A percentile compares a stretch with the other conserved stretches of the same genome.
Conservation (phyloP, 768 basidiomycete genomes). For the Calocybe indica region DNA sequence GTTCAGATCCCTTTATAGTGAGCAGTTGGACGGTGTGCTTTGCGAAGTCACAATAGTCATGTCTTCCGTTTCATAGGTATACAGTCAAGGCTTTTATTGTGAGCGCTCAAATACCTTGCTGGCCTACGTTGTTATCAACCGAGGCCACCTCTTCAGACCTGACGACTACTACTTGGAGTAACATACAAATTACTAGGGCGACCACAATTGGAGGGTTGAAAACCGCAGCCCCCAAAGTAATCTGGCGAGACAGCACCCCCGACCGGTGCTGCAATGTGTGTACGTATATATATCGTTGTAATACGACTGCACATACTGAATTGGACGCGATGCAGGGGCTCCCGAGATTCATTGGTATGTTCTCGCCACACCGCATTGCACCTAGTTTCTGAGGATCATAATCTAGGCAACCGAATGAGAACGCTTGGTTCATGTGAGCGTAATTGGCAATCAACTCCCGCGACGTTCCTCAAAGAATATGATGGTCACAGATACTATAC, state of each 20-base stretch:
- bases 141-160: conserved; percentile 11
- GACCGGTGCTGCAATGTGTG: conserved; percentile 24
- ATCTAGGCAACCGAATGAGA: conserved; percentile 14
- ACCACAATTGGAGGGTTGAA: conserved; percentile 26
- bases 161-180: conserved; percentile 23
- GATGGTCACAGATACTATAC: conserved; percentile 19
- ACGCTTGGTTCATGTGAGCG: conserved; percentile 24
- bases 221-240: conserved; percentile 24
- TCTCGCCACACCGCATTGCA: not conserved
- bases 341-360: conserved; percentile 25
- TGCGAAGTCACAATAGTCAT: not conserved
- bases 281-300: conserved; percentile 2
- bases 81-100: conserved; percentile 25
- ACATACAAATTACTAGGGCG: conserved; percentile 23
- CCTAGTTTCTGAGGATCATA: not conserved
- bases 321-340: conserved; percentile 15
- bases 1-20: conserved; percentile 25
- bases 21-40: not conserved
- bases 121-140: no score
- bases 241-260: conserved; percentile 24
- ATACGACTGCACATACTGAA: no score
- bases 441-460: not conserved
- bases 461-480: not conserved
- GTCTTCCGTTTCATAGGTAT: conserved; percentile 11
- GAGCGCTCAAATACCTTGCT: not conserved